A percentile compares a stretch with the other conserved stretches of the same genome.
These are phyloP conservation scores for Abortiporus biennis DNA, from an alignment of 1,284 basidiomycete species.

Conservation along the genomic window DNA sequence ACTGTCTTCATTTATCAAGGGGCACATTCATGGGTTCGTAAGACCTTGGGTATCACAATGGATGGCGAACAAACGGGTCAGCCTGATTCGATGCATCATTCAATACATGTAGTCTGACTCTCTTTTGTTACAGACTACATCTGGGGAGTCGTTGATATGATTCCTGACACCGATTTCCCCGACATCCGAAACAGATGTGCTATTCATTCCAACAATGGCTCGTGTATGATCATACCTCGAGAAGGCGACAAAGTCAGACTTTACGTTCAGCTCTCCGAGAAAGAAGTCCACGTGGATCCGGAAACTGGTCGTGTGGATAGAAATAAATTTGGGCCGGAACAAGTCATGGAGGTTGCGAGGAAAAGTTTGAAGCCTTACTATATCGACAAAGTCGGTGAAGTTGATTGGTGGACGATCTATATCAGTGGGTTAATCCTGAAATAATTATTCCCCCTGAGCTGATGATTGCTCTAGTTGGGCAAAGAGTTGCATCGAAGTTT, in stretches of 20 bases:
- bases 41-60: conserved; percentile 62
- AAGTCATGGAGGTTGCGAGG: conserved; percentile 60
- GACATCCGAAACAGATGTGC: conserved; percentile 71
- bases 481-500: conserved; percentile 69
- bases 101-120: conserved; percentile 1
- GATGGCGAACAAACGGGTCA: conserved; percentile 69
- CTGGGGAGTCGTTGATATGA: conserved; percentile 75
- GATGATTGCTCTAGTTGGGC: conserved; percentile 45
- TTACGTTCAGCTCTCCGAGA: conserved; percentile 65
- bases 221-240: conserved; percentile 71
- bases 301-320: conserved; percentile 57
- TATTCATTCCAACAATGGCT: conserved; percentile 50
- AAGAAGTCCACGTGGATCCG: conserved; percentile 38
- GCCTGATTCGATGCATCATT: conserved; percentile 1
- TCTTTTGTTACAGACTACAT: conserved; percentile 43
- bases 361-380: conserved; percentile 66
- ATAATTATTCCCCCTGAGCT: background rate
- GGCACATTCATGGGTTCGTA: conserved; percentile 82
- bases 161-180: conserved; percentile 73
- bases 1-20: conserved; percentile 24
- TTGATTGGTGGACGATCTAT: conserved; percentile 83
- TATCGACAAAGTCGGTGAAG: conserved; percentile 46
- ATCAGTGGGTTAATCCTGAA: conserved; percentile 38
- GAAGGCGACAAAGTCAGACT: conserved; percentile 67
- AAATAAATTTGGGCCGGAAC: conserved; percentile 49